A percentile compares a stretch with the other conserved stretches of the same genome.
These are phyloP conservation scores for Tulasnella sp. DNA, from an alignment of 768 basidiomycete species.

Conservation along the genomic window DNA sequence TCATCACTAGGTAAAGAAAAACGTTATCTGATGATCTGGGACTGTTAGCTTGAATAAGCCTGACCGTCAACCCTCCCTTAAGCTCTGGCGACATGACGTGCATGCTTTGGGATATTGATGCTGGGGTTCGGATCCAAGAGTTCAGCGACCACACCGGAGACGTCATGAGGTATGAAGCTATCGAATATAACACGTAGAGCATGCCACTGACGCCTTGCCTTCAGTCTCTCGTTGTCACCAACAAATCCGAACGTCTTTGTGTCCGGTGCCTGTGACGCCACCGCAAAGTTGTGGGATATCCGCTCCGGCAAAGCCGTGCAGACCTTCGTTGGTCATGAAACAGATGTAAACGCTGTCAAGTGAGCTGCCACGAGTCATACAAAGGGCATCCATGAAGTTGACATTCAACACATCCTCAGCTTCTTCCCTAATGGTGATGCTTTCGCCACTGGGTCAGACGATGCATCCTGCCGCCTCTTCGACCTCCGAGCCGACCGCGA, in stretches of 20 bases:
- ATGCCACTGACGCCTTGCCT: conserved; percentile 17
- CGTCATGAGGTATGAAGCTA: conserved; percentile 91
- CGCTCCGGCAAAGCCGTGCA: conserved; percentile 95
- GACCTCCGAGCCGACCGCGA: conserved; percentile 97
- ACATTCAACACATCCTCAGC: conserved; percentile 34
- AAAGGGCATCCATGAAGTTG: no score
- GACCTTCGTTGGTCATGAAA: conserved; percentile 97
- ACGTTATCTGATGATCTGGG: no score
- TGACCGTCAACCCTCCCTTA: not conserved
- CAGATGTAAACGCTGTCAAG: conserved; percentile 98
- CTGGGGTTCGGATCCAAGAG: conserved; percentile 93
- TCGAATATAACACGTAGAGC: no score
- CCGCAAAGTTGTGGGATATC: conserved; percentile 98
- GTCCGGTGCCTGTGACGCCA: conserved; percentile 98
- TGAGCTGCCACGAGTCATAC: no score
- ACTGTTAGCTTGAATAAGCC: no score
- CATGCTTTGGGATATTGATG: conserved; percentile 99
- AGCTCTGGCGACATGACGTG: conserved; percentile 98
- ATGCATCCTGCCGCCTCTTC: conserved; percentile 95
- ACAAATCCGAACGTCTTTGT: conserved; percentile 85
- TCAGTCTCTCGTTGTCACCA: conserved; percentile 85
- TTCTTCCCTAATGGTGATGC: conserved; percentile 99
- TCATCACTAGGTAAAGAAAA: conserved; percentile 55
- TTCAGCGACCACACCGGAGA: conserved; percentile 99
- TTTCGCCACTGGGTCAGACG: conserved; percentile 96